Percentiles rank a stretch among this genome's conserved stretches.
Evolutionary conservation across 352 stramenopile genomes (phyloP).

Genomic region (Pilasporangium apinafurcum): DNA sequence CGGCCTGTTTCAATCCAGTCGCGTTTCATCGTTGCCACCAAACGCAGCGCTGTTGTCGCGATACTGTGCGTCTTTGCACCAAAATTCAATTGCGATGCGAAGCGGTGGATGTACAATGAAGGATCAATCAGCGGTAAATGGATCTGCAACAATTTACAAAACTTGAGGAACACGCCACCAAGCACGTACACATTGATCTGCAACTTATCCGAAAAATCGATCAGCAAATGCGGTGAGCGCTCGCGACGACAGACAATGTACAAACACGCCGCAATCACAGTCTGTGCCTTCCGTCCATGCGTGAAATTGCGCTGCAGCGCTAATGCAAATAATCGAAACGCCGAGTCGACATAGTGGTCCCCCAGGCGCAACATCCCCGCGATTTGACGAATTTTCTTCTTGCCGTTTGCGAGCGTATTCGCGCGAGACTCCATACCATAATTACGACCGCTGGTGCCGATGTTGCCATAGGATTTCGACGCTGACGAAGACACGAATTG

Average conservation of each 20-base stretch:
- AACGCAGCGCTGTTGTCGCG: conserved; percentile 91
- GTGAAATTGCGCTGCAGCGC: conserved; percentile 97
- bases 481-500: conserved; percentile 93
- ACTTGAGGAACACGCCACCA: conserved; percentile 84
- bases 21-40: conserved; percentile 97
- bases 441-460: conserved; percentile 83
- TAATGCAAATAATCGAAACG: conserved; percentile 94
- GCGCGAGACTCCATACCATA: conserved; percentile 93
- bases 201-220: conserved; percentile 99
- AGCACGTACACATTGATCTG: conserved; percentile 93
- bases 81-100: conserved; percentile 97
- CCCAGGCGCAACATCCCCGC: conserved; percentile 90
- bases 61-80: conserved; percentile 92
- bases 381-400: conserved; percentile 92
- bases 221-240: conserved; percentile 98
- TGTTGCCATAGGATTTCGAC: conserved; percentile 89
- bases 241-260: conserved; percentile 98
- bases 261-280: conserved; percentile 97
- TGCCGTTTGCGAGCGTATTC: conserved; percentile 94
- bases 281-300: conserved; percentile 91
- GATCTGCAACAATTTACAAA: conserved; percentile 92
- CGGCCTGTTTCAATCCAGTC: conserved; percentile 99
- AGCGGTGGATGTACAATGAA: conserved; percentile 97
- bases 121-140: conserved; percentile 98
- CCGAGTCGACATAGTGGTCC: conserved; percentile 94